Percentiles rank a stretch among this genome's conserved stretches.
These are phyloP conservation scores for Pleurotus pulmonarius DNA, from an alignment of 768 basidiomycete genomes.

Conservation along the genomic window DNA sequence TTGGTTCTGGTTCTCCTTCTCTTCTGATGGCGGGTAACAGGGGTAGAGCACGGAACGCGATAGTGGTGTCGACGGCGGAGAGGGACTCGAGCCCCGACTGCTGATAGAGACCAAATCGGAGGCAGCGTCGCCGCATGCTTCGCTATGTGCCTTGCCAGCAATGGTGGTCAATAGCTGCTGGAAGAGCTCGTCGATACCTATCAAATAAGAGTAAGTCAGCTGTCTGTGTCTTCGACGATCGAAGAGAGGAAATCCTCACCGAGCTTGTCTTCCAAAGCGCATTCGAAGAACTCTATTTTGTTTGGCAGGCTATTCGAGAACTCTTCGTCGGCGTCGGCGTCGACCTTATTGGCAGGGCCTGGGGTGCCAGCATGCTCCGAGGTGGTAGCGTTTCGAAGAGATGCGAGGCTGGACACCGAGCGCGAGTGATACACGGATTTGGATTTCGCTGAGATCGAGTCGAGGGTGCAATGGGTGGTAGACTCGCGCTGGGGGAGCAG, in stretches of 20 bases:
- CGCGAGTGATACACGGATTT: neutral
- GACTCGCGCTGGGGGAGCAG: neutral
- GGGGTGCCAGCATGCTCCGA: neutral
- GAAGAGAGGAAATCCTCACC: neutral
- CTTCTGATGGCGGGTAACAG: neutral
- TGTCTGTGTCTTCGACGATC: neutral
- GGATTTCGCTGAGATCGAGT: neutral
- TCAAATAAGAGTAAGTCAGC: neutral
- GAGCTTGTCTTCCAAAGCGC: neutral
- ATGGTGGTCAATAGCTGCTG: neutral
- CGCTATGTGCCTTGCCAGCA: neutral
- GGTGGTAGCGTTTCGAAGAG: neutral
- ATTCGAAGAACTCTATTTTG: constrained; percentile 3
- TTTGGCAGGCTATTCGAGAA: constrained; percentile 1
- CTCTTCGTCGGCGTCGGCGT: neutral
- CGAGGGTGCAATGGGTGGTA: neutral
- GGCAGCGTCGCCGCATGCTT: neutral
- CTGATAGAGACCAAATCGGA: neutral
- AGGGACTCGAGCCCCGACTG: neutral
- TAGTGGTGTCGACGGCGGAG: neutral
- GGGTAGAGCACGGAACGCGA: neutral
- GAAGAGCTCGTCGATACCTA: neutral
- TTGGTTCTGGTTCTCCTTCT: neutral
- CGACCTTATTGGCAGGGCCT: no score
- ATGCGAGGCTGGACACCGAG: neutral